Conservation (phyloP, 2,329 filamentous ascomycete species). For the Hypoxylon sp. region DNA sequence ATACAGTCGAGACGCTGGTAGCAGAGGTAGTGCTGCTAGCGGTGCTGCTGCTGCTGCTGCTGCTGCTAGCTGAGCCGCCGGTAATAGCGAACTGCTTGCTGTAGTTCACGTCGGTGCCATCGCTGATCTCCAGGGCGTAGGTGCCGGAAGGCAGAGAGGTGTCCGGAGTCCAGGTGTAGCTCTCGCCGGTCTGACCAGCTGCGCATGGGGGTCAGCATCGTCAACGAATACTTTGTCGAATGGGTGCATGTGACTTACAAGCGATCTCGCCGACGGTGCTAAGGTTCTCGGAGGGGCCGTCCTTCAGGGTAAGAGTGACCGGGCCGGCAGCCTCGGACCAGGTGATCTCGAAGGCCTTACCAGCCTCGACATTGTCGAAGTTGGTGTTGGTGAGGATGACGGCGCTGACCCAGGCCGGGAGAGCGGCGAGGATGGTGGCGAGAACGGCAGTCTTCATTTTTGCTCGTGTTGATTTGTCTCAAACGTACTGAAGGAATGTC, state of each 20-base stretch:
- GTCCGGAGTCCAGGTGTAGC: conserved; percentile 56
- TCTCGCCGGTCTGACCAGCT: conserved; percentile 53
- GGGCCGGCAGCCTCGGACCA: conserved; percentile 57
- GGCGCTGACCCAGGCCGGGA: conserved; percentile 50
- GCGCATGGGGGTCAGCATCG: conserved; percentile 24
- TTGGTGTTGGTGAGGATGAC: conserved; percentile 53
- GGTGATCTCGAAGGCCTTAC: conserved; percentile 57
- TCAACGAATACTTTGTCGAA: neutral
- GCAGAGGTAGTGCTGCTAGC: conserved; percentile 32
- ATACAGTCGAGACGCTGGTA: conserved; percentile 24
- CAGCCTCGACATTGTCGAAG: conserved; percentile 52
- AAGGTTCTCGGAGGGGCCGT: conserved; percentile 54
- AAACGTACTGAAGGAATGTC: conserved; percentile 40
- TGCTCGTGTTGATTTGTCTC: conserved; percentile 41
- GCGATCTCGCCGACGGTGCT: conserved; percentile 51
- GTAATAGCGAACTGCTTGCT: conserved; percentile 54
- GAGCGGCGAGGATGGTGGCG: conserved; percentile 48
- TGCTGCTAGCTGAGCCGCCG: conserved; percentile 44
- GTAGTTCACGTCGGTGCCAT: conserved; percentile 59
- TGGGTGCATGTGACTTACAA: conserved; percentile 48
- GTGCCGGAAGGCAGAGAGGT: conserved; percentile 53
- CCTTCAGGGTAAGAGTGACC: conserved; percentile 58
- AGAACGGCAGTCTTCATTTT: conserved; percentile 51
- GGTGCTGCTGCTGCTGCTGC: conserved; percentile 28
- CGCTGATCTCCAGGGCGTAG: conserved; percentile 61